phyloP scores from a whole-genome alignment of 2,329 filamentous ascomycete species.

The Paraconiothyrium sp. region DNA sequence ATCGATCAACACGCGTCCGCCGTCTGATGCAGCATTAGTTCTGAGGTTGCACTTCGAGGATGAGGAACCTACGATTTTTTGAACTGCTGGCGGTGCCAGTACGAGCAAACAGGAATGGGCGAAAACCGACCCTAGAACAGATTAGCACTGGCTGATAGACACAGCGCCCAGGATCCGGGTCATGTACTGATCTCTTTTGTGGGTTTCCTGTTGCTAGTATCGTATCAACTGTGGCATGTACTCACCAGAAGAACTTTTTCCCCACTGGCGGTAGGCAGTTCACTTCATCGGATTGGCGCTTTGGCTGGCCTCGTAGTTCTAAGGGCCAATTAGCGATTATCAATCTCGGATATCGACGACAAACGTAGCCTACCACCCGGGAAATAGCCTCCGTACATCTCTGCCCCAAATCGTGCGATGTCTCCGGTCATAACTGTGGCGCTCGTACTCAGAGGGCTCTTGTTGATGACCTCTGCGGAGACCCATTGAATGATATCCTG shows the following conservation, averaged over 20 bases:
- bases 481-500: slow-evolving; percentile 41
- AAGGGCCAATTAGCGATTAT: background rate
- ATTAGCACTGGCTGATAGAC: background rate
- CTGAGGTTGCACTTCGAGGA: background rate
- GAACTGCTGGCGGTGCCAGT: slow-evolving; percentile 14
- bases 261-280: slow-evolving; percentile 32
- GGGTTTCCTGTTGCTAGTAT: background rate
- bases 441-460: slow-evolving; percentile 28
- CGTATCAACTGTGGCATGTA: background rate
- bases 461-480: slow-evolving; percentile 34
- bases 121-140: slow-evolving; percentile 33
- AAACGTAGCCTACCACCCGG: background rate
- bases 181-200: background rate
- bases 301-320: background rate
- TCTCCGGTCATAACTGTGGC: slow-evolving; percentile 35
- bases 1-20: background rate
- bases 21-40: background rate
- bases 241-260: slow-evolving; percentile 37
- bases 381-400: background rate
- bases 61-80: background rate
- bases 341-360: background rate
- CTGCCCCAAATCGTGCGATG: slow-evolving; percentile 13
- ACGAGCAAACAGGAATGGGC: slow-evolving; percentile 39
- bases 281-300: slow-evolving; percentile 21
- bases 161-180: background rate